These are phyloP conservation scores for Hibiscus syriacus DNA, from an alignment of 345 rosid genomes.

Conservation along the genomic window DNA sequence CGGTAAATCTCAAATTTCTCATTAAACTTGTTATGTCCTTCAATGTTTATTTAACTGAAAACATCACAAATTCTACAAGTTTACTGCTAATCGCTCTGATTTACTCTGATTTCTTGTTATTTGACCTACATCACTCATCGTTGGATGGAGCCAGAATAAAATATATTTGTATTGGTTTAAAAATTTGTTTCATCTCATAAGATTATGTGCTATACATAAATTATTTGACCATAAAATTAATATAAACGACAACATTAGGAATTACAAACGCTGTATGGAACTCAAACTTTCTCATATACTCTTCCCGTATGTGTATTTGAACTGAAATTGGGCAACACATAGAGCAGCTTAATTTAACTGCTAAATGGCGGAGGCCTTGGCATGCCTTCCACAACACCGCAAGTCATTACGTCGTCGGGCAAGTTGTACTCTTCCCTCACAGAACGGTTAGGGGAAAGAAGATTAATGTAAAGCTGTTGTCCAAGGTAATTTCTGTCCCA, in stretches of 20 bases:
- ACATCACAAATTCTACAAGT: no score
- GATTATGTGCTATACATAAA: no score
- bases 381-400: slow-evolving; percentile 53
- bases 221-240: no score
- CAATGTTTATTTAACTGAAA: no score
- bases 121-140: no score
- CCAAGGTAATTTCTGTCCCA: slow-evolving; percentile 67
- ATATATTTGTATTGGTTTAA: no score
- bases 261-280: not conserved
- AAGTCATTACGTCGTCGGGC: slow-evolving; percentile 49
- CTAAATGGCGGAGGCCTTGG: slow-evolving; percentile 62
- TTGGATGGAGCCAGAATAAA: no score
- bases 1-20: no score
- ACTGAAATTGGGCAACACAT: not conserved
- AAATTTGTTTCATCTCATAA: no score
- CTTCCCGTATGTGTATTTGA: not conserved
- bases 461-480: slow-evolving; percentile 62
- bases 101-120: no score
- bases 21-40: no score
- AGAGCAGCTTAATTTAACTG: not conserved
- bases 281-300: not conserved
- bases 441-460: slow-evolving; percentile 57
- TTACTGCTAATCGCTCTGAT: no score
- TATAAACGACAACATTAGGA: not conserved
- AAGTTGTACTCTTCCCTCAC: slow-evolving; percentile 80